These are phyloP conservation scores for Scedosporium boydii DNA, from an alignment of 2,329 filamentous ascomycete species.

Conservation along the genomic window DNA sequence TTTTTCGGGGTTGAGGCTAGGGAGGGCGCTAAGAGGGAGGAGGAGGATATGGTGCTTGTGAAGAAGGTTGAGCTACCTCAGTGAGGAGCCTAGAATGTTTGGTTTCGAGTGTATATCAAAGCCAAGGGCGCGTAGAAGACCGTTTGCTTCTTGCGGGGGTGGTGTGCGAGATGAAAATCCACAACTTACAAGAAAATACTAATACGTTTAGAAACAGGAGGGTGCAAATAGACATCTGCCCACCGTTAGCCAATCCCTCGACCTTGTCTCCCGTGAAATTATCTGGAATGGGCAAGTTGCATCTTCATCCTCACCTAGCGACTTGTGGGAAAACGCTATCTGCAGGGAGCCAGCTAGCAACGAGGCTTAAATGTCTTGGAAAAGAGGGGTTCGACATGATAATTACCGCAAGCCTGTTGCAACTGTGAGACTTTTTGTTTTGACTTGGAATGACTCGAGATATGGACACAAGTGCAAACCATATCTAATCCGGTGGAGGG, in stretches of 20 bases:
- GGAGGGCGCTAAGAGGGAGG: slow-evolving; percentile 9
- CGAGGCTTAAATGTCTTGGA: not conserved
- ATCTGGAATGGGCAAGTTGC: not conserved
- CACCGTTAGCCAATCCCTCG: not conserved
- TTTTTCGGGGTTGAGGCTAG: slow-evolving; percentile 47
- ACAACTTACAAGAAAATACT: too few species aligned
- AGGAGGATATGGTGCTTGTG: slow-evolving; percentile 39
- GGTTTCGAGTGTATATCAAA: not conserved
- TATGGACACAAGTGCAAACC: too few species aligned
- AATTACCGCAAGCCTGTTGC: not conserved
- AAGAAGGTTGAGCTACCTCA: slow-evolving; percentile 36
- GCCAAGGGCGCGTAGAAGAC: not conserved
- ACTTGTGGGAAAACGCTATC: not conserved
- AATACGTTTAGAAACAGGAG: too few species aligned
- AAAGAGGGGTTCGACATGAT: not conserved
- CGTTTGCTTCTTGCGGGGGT: not conserved
- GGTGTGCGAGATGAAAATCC: not conserved
- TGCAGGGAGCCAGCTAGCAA: not conserved
- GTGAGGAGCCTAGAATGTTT: not conserved
- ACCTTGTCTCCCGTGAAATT: not conserved
- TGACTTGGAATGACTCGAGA: too few species aligned
- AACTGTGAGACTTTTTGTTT: too few species aligned
- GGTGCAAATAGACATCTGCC: not conserved
- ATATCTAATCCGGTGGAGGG: too few species aligned
- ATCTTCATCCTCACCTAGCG: not conserved